A percentile compares a stretch with the other conserved stretches of the same genome.
phyloP scores from a whole-genome alignment of 2,329 filamentous ascomycete genomes.

The Venturia oleaginea region DNA sequence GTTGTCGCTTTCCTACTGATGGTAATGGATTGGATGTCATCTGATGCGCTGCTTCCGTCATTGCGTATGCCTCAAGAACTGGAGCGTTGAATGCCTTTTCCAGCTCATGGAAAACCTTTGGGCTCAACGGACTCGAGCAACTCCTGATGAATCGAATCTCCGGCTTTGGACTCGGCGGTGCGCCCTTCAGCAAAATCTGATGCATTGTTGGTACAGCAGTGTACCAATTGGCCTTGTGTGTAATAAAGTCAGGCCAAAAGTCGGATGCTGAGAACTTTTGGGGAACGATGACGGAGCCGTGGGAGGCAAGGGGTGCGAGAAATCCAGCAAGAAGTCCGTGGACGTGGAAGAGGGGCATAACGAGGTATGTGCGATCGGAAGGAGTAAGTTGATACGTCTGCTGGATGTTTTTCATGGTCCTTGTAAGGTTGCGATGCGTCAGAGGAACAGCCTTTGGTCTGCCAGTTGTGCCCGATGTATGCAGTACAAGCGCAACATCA shows the following conservation, averaged over 20 bases:
- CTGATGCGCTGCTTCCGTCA: slow-evolving; percentile 83
- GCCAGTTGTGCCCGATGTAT: slow-evolving; percentile 79
- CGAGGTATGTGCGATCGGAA: slow-evolving; percentile 69
- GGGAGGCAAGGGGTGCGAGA: slow-evolving; percentile 64
- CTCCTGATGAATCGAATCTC: slow-evolving; percentile 79
- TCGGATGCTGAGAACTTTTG: slow-evolving; percentile 69
- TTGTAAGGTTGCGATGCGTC: slow-evolving; percentile 68
- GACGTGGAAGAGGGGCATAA: slow-evolving; percentile 88
- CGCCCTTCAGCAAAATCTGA: slow-evolving; percentile 72
- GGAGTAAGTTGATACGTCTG: slow-evolving; percentile 64
- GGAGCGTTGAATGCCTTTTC: slow-evolving; percentile 68
- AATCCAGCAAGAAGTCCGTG: slow-evolving; percentile 80
- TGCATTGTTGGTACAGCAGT: slow-evolving; percentile 90
- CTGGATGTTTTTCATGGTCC: slow-evolving; percentile 57
- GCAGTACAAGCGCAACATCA: slow-evolving; percentile 71
- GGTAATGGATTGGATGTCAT: slow-evolving; percentile 61
- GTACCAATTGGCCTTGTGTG: slow-evolving; percentile 78
- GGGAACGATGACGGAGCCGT: slow-evolving; percentile 72
- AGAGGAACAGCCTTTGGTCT: slow-evolving; percentile 77
- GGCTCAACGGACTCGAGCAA: slow-evolving; percentile 75
- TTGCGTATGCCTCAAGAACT: slow-evolving; percentile 82
- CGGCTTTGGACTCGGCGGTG: slow-evolving; percentile 58
- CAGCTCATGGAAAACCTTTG: slow-evolving; percentile 70
- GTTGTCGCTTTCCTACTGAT: slow-evolving; percentile 63
- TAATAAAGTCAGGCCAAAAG: slow-evolving; percentile 72